Base-by-base conservation (phyloP, 805 yeast genomes). In the Kuraishia hungarica region DNA sequence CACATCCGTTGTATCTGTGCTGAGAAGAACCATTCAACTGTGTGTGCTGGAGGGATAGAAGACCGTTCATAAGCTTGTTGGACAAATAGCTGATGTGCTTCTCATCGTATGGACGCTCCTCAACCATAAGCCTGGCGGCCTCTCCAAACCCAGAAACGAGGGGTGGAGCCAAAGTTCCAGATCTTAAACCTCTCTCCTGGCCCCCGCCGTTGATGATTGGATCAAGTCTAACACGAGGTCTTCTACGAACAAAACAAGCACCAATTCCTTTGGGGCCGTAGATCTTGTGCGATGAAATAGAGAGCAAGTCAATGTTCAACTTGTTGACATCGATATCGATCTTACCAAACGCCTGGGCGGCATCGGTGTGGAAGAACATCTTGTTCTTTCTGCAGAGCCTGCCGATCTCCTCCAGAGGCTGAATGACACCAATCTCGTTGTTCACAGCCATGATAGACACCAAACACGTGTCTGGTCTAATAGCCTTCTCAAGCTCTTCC, bases 231-330 rank as follows among this genome's bases (percentile, higher is more conserved):
- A 94, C 99, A 73, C 99, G 86, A 59, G 99, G 99, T 72, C 99
- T 86, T 79, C 99, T 88, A 74, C 99, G 85, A 47, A 94, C 93
- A 67, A 80, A 94, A 62, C 92, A 78, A 10, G 99, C 99, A 65
- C 99, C 99, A 57, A 91, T 82, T 59, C 99, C 99, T 82, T 86
- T 94, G 62, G 99, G 99, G 5, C 99, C 99, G 72, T 94, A 94
- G 59, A 94, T 86, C 75, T 94, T 94, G 74, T 94, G 99, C 1
- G 97, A 92, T 0, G 97, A 89, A 58, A 94, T 87, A 22, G 97
- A 90, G 85, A 94, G 76, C 61, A 93, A 73, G 71, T 94, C 99
- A 62, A 94, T 89, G 70, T 94, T 92, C 85, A 84, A 82, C 63
- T 86, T 87, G 74, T 94, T 91, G 59, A 94, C 99, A 67, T 94